Conservation (phyloP, 2,329 filamentous ascomycete species). For the Grosmannia huntii region DNA sequence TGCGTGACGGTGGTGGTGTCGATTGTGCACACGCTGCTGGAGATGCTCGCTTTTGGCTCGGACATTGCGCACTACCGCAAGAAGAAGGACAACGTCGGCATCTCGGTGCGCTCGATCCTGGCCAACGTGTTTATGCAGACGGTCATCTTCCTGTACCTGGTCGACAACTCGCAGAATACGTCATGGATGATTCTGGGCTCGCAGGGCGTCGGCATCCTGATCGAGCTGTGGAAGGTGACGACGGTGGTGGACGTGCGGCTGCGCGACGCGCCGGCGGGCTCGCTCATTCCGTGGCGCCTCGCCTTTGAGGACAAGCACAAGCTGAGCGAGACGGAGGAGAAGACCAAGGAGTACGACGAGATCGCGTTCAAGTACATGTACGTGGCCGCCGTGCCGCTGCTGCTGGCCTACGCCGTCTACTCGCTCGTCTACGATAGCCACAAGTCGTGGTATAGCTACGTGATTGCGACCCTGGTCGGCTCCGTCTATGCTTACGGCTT, state of each 20-base stretch:
- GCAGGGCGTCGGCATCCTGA: slow-evolving; percentile 67
- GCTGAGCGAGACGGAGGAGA: slow-evolving; percentile 86
- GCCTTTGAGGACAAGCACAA: slow-evolving; percentile 94
- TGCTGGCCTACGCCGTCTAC: slow-evolving; percentile 82
- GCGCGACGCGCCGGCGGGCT: slow-evolving; percentile 53
- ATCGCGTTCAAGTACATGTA: slow-evolving; percentile 98
- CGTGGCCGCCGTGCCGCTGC: slow-evolving; percentile 74
- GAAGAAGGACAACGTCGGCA: slow-evolving; percentile 98
- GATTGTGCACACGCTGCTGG: slow-evolving; percentile 85
- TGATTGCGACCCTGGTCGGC: slow-evolving; percentile 88
- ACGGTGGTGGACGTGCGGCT: slow-evolving; percentile 85
- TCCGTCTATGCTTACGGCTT: slow-evolving; percentile 97
- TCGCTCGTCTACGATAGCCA: slow-evolving; percentile 85
- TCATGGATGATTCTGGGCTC: slow-evolving; percentile 98
- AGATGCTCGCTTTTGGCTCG: slow-evolving; percentile 91
- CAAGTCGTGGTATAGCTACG: slow-evolving; percentile 96
- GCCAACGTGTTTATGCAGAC: slow-evolving; percentile 97
- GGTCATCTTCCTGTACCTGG: slow-evolving; percentile 88
- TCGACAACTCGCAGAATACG: slow-evolving; percentile 96
- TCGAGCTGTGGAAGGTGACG: slow-evolving; percentile 84
- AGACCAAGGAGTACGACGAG: slow-evolving; percentile 96
- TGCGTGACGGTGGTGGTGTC: slow-evolving; percentile 73
- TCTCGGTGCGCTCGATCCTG: slow-evolving; percentile 88
- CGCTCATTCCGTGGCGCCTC: slow-evolving; percentile 65
- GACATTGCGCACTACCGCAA: slow-evolving; percentile 98